These are phyloP conservation scores for Fusarium liriodendri DNA, from an alignment of 2,329 filamentous ascomycete genomes.

Conservation along the genomic window DNA sequence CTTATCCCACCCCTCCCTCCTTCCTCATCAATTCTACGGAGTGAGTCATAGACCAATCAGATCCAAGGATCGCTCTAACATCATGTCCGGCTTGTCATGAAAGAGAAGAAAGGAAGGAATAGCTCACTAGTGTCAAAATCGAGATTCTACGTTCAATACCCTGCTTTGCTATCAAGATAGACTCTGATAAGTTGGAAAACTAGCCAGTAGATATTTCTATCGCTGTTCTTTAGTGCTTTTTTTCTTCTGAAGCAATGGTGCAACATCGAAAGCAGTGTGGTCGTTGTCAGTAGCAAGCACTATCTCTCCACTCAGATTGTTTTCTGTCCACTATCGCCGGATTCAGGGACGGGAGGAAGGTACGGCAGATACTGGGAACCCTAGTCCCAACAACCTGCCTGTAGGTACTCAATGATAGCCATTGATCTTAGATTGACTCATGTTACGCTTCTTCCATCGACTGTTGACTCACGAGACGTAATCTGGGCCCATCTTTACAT, in stretches of 20 bases:
- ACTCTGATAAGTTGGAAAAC: not conserved
- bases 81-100: not conserved
- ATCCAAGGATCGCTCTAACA: not conserved
- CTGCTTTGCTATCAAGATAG: not conserved
- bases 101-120: not conserved
- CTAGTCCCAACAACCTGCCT: not conserved
- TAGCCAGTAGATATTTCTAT: not conserved
- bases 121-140: not conserved
- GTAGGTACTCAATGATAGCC: not conserved
- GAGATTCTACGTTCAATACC: not conserved
- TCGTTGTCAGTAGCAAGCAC: not conserved
- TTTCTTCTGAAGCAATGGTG: not conserved
- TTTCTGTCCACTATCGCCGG: not conserved
- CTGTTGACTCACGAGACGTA: not conserved
- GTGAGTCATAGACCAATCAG: not conserved
- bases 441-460: not conserved
- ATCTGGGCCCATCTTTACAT: not conserved
- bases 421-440: not conserved
- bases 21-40: not conserved
- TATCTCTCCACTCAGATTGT: not conserved
- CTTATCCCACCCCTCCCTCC: constrained; percentile 7
- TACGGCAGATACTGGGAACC: not conserved
- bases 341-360: not conserved
- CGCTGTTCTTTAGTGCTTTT: not conserved
- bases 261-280: not conserved